Evolutionary conservation across 441 rosid genomes (phyloP).

Genomic region (Adansonia gregorii): DNA sequence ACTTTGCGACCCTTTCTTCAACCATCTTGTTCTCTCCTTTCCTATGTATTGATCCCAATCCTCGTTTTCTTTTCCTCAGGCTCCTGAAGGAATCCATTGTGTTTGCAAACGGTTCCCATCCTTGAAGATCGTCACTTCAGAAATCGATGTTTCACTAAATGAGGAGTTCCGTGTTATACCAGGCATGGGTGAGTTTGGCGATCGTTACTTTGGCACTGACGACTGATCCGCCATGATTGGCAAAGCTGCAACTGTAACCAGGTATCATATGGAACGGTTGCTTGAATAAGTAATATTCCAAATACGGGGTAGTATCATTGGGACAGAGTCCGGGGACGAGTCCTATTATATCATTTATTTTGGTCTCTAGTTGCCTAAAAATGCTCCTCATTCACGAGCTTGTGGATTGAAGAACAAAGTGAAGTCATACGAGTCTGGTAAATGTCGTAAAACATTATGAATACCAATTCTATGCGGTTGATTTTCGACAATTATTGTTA

Average conservation of each 20-base stretch:
- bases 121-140: slow-evolving; percentile 90
- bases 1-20: background rate
- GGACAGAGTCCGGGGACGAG: background rate
- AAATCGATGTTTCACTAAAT: slow-evolving; percentile 78
- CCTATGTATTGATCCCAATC: slow-evolving; percentile 25
- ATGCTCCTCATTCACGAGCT: background rate
- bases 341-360: background rate
- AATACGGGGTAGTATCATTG: background rate
- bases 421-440: background rate
- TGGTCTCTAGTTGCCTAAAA: background rate
- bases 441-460: background rate
- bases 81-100: slow-evolving; percentile 95
- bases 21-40: background rate
- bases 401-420: slow-evolving; percentile 1
- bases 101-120: slow-evolving; percentile 88
- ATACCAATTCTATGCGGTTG: slow-evolving; percentile 1
- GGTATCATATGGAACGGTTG: slow-evolving; percentile 13
- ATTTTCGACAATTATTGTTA: background rate
- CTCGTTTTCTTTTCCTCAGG: slow-evolving; percentile 44
- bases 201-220: slow-evolving; percentile 95
- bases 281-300: background rate
- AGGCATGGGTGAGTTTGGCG: slow-evolving; percentile 96
- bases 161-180: slow-evolving; percentile 93
- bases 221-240: slow-evolving; percentile 44
- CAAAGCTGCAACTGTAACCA: slow-evolving; percentile 5